phyloP scores from a whole-genome alignment of 2,329 filamentous ascomycete genomes.

The Zarea fungicola region DNA sequence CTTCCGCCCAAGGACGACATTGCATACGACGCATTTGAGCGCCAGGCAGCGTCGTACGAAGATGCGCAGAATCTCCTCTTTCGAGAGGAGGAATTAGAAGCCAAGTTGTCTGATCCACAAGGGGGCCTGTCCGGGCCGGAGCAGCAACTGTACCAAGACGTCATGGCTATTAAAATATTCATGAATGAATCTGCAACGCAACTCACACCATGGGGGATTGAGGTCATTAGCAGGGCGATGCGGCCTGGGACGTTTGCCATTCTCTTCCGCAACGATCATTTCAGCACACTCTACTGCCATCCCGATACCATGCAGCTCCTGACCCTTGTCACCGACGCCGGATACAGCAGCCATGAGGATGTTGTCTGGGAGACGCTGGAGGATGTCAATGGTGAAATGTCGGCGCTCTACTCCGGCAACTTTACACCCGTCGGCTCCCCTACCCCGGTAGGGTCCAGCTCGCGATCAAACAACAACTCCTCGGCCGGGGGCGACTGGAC shows the following conservation, averaged over 20 bases:
- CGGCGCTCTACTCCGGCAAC: conserved; percentile 84
- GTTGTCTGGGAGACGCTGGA: conserved; percentile 94
- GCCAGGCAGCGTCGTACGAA: conserved; percentile 80
- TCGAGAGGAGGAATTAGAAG: conserved; percentile 80
- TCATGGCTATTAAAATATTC: conserved; percentile 78
- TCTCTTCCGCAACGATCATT: conserved; percentile 94
- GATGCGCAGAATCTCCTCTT: conserved; percentile 88
- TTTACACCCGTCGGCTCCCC: conserved; percentile 72
- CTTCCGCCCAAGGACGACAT: conserved; percentile 63
- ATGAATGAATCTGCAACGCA: conserved; percentile 78
- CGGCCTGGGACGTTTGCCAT: conserved; percentile 79
- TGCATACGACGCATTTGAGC: conserved; percentile 63
- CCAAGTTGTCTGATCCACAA: conserved; percentile 51
- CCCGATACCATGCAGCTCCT: conserved; percentile 70
- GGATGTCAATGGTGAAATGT: conserved; percentile 77
- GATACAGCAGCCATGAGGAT: conserved; percentile 81
- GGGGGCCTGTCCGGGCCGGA: conserved; percentile 63
- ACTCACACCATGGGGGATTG: conserved; percentile 74
- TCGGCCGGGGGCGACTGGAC: conserved; percentile 43
- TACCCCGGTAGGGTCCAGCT: conserved; percentile 17
- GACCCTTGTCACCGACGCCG: conserved; percentile 86
- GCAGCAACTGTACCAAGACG: conserved; percentile 75
- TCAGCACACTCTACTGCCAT: conserved; percentile 88
- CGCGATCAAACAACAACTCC: conserved; percentile 13
- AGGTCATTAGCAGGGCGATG: conserved; percentile 65